A percentile compares a stretch with the other conserved stretches of the same genome.
These are phyloP conservation scores for Solioccasus polychromus DNA, from an alignment of 768 basidiomycete species.

Conservation along the genomic window DNA sequence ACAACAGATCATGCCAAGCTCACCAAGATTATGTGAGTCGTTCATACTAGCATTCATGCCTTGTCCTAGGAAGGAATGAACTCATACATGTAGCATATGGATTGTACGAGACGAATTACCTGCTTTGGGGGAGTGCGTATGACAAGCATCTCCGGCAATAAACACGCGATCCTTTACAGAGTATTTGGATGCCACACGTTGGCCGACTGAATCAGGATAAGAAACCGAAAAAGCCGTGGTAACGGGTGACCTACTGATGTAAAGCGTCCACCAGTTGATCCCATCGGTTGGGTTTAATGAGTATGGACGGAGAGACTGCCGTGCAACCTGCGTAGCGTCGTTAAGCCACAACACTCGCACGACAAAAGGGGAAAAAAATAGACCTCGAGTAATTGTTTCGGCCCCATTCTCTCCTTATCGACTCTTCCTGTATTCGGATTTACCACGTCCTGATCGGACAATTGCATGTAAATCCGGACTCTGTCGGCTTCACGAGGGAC, in stretches of 20 bases:
- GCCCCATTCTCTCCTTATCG: conserved; percentile 49
- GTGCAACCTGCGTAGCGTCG: not conserved
- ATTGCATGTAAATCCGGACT: conserved; percentile 69
- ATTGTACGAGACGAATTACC: conserved; percentile 31
- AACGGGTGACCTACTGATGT: conserved; percentile 50
- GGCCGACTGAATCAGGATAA: conserved; percentile 51
- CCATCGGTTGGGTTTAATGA: not conserved
- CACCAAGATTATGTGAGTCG: conserved; percentile 51
- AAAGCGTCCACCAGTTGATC: conserved; percentile 66
- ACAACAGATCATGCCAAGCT: not conserved
- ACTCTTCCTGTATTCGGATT: conserved; percentile 47
- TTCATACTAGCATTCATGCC: conserved; percentile 56
- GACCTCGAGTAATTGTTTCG: conserved; percentile 56
- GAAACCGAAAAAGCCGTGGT: not conserved
- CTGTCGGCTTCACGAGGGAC: conserved; percentile 71
- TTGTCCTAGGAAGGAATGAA: conserved; percentile 35
- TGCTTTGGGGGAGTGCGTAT: conserved; percentile 66
- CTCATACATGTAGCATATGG: not conserved
- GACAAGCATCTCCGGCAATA: conserved; percentile 75
- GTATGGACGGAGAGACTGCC: not conserved
- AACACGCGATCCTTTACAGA: conserved; percentile 64
- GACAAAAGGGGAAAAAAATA: conserved; percentile 12
- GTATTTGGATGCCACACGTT: conserved; percentile 66
- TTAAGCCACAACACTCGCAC: not conserved
- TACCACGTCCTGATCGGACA: conserved; percentile 47